Percentiles rank a stretch among this genome's conserved stretches.
Conservation (phyloP, 176 grass and related monocot genomes). For the Avena insularis region DNA sequence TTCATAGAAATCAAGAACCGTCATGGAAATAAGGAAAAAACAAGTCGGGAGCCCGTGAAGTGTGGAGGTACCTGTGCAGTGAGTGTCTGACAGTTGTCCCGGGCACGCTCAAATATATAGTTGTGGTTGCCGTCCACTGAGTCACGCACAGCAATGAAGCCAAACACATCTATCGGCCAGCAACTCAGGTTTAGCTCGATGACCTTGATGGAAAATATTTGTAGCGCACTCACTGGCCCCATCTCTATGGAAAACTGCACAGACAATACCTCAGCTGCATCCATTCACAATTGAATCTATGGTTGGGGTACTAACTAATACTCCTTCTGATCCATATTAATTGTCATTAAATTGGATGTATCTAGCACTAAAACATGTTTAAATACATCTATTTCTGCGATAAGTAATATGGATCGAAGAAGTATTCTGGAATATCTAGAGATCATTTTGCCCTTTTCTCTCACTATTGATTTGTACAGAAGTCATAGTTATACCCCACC, state of each 20-base stretch:
- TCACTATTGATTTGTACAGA: too few species aligned
- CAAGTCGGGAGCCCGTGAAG: background rate
- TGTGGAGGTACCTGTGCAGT: slow-evolving; percentile 6
- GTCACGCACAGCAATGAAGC: background rate
- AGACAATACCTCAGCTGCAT: background rate
- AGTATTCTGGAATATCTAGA: too few species aligned
- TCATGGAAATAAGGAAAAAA: background rate
- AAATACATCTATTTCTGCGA: too few species aligned
- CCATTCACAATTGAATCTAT: background rate
- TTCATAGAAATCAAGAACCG: background rate
- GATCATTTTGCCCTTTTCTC: too few species aligned
- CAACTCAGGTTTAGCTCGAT: background rate
- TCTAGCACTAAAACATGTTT: too few species aligned
- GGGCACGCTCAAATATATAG: slow-evolving; percentile 12
- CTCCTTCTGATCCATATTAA: too few species aligned
- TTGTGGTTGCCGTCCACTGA: background rate
- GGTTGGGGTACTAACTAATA: too few species aligned
- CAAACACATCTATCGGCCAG: slow-evolving; percentile 24
- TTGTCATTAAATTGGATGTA: too few species aligned
- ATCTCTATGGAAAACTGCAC: background rate
- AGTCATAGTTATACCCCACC: too few species aligned
- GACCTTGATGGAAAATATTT: slow-evolving; percentile 5
- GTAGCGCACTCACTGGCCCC: background rate
- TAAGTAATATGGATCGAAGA: too few species aligned
- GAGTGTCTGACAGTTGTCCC: background rate